These are phyloP conservation scores for Vitis hybrid DNA, from an alignment of 177 flowering plant genomes.

Conservation along the genomic window DNA sequence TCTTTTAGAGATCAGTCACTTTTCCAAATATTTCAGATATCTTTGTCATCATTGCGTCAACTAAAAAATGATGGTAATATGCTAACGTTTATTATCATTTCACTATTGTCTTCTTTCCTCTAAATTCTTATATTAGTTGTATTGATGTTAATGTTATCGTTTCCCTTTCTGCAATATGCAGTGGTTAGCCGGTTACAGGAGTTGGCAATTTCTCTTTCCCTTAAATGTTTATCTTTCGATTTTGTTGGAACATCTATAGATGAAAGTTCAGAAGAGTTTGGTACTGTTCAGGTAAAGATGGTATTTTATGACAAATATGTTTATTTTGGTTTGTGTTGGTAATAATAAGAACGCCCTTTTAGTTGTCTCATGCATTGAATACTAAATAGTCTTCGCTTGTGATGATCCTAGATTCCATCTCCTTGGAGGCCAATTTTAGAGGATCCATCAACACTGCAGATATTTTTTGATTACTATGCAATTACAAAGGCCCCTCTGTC, in stretches of 20 bases:
- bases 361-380: slow-evolving; percentile 1
- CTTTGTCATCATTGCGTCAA: slow-evolving; percentile 69
- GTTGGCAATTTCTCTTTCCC: slow-evolving; percentile 78
- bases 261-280: slow-evolving; percentile 98
- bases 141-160: neutral
- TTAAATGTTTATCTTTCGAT: slow-evolving; percentile 89
- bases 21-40: slow-evolving; percentile 85
- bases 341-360: slow-evolving; percentile 1
- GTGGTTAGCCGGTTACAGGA: slow-evolving; percentile 71
- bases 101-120: neutral
- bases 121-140: neutral
- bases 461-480: slow-evolving; percentile 93
- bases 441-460: slow-evolving; percentile 83
- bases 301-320: neutral
- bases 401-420: slow-evolving; percentile 66
- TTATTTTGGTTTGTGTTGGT: neutral
- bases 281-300: slow-evolving; percentile 90
- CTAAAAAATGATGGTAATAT: slow-evolving; percentile 79
- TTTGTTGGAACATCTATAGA: slow-evolving; percentile 96
- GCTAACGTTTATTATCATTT: slow-evolving; percentile 7
- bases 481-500: slow-evolving; percentile 76
- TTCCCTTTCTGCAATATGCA: slow-evolving; percentile 28
- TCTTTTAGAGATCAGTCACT: slow-evolving; percentile 87
- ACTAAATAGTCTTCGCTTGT: neutral
- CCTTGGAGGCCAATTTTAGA: slow-evolving; percentile 84